Evolutionary conservation across 805 yeast species (phyloP).

Genomic region (Myxozyma mucilagina): DNA sequence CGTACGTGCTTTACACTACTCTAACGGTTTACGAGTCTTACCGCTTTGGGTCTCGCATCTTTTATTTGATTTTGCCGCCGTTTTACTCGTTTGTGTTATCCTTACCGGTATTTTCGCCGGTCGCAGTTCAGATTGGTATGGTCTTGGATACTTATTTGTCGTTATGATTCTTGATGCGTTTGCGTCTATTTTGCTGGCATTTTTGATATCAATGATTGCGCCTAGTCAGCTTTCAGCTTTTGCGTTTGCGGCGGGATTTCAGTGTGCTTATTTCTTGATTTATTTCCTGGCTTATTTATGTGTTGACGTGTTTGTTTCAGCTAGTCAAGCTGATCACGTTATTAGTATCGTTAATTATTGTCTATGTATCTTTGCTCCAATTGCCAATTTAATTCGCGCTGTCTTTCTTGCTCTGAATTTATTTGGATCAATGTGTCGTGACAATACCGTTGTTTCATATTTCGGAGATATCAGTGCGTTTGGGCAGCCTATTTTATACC

Average conservation of each 20-base stretch:
- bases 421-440: constrained; percentile 38
- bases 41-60: constrained; percentile 41
- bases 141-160: constrained; percentile 39
- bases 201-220: constrained; percentile 38
- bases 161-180: constrained; percentile 38
- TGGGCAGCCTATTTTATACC: constrained; percentile 41
- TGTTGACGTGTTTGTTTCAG: constrained; percentile 36
- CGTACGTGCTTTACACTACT: constrained; percentile 42
- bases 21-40: constrained; percentile 40
- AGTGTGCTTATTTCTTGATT: constrained; percentile 37
- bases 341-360: constrained; percentile 35
- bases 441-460: constrained; percentile 26
- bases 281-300: constrained; percentile 39
- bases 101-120: constrained; percentile 36
- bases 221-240: constrained; percentile 43
- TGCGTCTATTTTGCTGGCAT: constrained; percentile 37
- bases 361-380: constrained; percentile 37
- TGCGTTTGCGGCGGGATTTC: constrained; percentile 41
- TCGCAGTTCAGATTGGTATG: constrained; percentile 32
- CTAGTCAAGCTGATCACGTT: constrained; percentile 31
- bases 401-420: constrained; percentile 39
- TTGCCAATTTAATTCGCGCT: constrained; percentile 36
- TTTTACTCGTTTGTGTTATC: constrained; percentile 34
- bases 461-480: constrained; percentile 38
- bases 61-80: constrained; percentile 34